Evolutionary conservation across 495 filamentous ascomycete species (phyloP).

Genomic region (Penicillium bovifimosum): DNA sequence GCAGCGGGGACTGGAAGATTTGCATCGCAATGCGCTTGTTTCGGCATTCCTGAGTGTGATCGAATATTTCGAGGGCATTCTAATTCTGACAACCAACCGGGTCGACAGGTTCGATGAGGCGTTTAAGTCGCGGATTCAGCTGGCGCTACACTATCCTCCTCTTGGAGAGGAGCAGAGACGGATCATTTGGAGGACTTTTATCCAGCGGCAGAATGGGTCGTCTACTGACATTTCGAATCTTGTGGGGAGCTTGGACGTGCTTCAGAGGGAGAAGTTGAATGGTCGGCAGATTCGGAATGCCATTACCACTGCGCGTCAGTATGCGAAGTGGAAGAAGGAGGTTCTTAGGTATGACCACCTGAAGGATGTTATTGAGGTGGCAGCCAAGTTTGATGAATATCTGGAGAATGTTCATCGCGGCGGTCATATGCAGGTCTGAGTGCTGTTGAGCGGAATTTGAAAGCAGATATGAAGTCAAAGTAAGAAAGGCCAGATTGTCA

Average conservation of each 20-base stretch:
- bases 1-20: constrained; percentile 32
- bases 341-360: constrained; percentile 16
- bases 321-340: constrained; percentile 12
- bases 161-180: constrained; percentile 13
- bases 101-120: constrained; percentile 47
- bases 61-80: constrained; percentile 49
- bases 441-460: neutral
- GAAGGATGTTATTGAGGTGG: constrained; percentile 17
- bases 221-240: constrained; percentile 8
- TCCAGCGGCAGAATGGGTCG: constrained; percentile 14
- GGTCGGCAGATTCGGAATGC: constrained; percentile 29
- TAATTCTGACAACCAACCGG: constrained; percentile 35
- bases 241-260: constrained; percentile 9
- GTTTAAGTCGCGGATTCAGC: constrained; percentile 47
- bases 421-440: neutral
- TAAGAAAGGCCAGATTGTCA: neutral
- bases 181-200: constrained; percentile 37
- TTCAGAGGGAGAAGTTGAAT: constrained; percentile 32
- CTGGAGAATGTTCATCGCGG: neutral
- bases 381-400: constrained; percentile 10
- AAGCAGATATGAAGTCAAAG: neutral
- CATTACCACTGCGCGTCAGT: constrained; percentile 19
- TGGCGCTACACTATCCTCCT: constrained; percentile 35
- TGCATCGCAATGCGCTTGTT: constrained; percentile 47
- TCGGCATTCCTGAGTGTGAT: constrained; percentile 50